Percentiles rank a stretch among this genome's conserved stretches.
These are phyloP conservation scores for Pseudopyrenochaeta lycopersici DNA, from an alignment of 2,329 filamentous ascomycete genomes.

Conservation along the genomic window DNA sequence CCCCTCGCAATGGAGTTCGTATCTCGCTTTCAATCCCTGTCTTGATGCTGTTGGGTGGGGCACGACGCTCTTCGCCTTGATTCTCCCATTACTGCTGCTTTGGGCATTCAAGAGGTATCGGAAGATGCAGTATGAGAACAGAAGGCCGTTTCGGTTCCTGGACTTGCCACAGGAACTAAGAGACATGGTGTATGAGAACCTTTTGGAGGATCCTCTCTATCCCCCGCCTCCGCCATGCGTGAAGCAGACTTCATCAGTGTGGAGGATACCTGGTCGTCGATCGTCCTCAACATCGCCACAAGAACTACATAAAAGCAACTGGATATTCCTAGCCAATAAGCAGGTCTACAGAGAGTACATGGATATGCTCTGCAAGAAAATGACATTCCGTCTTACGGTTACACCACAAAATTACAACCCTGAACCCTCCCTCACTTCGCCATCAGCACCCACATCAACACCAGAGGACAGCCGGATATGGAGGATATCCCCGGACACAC, in stretches of 20 bases:
- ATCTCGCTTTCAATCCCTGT: not conserved
- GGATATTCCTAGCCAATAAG: slow-evolving; percentile 42
- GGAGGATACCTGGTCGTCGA: slow-evolving; percentile 24
- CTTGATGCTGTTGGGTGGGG: not conserved
- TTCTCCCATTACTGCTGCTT: slow-evolving; percentile 18
- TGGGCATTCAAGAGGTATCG: slow-evolving; percentile 17
- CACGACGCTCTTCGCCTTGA: slow-evolving; percentile 13
- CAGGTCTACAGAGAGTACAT: slow-evolving; percentile 47
- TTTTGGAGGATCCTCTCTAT: slow-evolving; percentile 42
- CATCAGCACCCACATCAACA: not conserved
- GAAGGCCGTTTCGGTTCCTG: slow-evolving; percentile 39
- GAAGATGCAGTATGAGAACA: slow-evolving; percentile 28
- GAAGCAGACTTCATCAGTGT: slow-evolving; percentile 21
- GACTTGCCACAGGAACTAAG: slow-evolving; percentile 42
- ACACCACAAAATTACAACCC: slow-evolving; percentile 40
- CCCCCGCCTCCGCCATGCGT: slow-evolving; percentile 24
- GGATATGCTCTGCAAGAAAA: slow-evolving; percentile 42
- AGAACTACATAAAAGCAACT: slow-evolving; percentile 21
- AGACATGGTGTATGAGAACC: slow-evolving; percentile 44
- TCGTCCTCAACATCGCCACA: slow-evolving; percentile 1
- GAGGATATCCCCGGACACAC: slow-evolving; percentile 31
- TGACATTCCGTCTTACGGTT: slow-evolving; percentile 43
- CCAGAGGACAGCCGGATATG: slow-evolving; percentile 30
- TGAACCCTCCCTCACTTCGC: not conserved
- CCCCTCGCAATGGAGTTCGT: not conserved